A percentile compares a stretch with the other conserved stretches of the same genome.
phyloP scores from a whole-genome alignment of 371 early-diverging fungal genomes.

The Basidiobolus meristosporus region DNA sequence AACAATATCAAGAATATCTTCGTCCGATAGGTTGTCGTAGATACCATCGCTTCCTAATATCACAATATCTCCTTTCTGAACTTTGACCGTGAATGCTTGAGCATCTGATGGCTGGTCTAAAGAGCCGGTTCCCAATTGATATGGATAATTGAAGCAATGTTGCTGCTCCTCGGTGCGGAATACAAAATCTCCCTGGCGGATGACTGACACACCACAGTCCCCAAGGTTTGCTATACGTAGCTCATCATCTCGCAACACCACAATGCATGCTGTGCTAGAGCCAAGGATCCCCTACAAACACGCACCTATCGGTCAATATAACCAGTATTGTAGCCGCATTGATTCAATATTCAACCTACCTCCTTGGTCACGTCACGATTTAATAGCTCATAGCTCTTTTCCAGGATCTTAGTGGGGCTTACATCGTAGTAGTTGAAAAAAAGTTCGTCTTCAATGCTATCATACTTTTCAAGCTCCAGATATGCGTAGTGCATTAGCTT shows the following conservation, averaged over 20 bases:
- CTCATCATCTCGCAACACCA: constrained; percentile 73
- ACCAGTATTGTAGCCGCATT: not conserved
- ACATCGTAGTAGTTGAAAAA: constrained; percentile 45
- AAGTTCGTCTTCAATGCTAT: constrained; percentile 47
- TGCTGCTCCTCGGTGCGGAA: constrained; percentile 85
- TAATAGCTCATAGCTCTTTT: constrained; percentile 53
- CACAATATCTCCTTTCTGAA: constrained; percentile 56
- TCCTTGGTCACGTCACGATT: constrained; percentile 40
- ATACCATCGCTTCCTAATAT: constrained; percentile 62
- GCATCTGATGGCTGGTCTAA: constrained; percentile 45
- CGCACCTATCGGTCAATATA: not conserved
- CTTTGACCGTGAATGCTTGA: constrained; percentile 59
- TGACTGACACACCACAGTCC: constrained; percentile 77
- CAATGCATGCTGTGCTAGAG: constrained; percentile 77
- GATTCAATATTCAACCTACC: constrained; percentile 15
- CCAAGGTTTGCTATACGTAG: constrained; percentile 84
- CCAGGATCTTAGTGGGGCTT: constrained; percentile 59
- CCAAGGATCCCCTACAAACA: constrained; percentile 40
- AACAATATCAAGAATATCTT: constrained; percentile 57
- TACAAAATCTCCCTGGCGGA: constrained; percentile 65
- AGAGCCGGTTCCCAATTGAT: constrained; percentile 52
- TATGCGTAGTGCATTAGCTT: constrained; percentile 84
- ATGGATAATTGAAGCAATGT: constrained; percentile 67
- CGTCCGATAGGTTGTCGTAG: constrained; percentile 69
- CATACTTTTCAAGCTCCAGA: constrained; percentile 64